Base-by-base conservation (phyloP, 2,329 filamentous ascomycete genomes). In the Trichoderma arundinaceum region DNA sequence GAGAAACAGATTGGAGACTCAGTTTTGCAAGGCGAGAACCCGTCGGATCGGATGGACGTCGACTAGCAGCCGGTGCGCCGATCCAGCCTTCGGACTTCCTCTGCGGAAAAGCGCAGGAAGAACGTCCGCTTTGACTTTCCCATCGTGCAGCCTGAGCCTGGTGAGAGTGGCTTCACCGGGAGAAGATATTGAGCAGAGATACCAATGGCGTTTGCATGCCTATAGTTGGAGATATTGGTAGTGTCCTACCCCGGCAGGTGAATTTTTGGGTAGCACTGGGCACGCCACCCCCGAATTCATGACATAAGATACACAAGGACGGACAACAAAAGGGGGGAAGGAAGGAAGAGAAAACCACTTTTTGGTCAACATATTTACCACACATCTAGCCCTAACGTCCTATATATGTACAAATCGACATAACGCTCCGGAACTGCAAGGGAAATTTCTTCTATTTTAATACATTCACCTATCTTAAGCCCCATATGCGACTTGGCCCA, bases 401-500 rank as follows among this genome's bases (percentile, higher is more conserved):
- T 78, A 78, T 78, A 78, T 78, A 79, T 79, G 72, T 79, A 79
- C 77, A 79, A 73, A 68, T 68, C 68, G 71, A 72, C 73, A 74
- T 71, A 71, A 70, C 72, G 72, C 61, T 68, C 70, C 68, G 62
- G 65, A 68, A 71, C 72, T 71, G 71, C 66, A 69, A 74, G 72
- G 69, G 70, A 72, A 57, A 43, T 75, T 74, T 71, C 68, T 74
- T 76, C 71, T 75, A 74, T 77, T 76, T 75, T 74, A 72, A 73
- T 78, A 74, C 74, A 76, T 66, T 70, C 69, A 43, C 69, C 66
- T 67, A 61, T 64, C 64, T 66, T 22, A 88, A 73, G 76, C 80
- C 64, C 86, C 86, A 71, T 88, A 88, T 67, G 84, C 85, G 64
- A 87, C 76, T 76, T 88, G 86, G 58, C 86, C 86, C 81, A 85